Evolutionary conservation across 148 eudicot species (phyloP).

Genomic region (Arbutus unedo): DNA sequence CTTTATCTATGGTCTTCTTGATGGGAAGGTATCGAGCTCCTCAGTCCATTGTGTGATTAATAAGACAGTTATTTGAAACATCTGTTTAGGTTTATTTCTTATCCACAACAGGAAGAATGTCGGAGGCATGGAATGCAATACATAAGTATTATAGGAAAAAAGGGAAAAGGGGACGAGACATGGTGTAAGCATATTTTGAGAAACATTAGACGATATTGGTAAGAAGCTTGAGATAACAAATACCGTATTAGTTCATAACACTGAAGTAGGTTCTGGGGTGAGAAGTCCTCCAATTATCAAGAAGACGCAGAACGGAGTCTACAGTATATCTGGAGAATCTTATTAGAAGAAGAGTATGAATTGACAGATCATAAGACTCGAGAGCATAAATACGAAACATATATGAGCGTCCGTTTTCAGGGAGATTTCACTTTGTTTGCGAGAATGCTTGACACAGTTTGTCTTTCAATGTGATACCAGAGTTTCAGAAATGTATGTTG

Average conservation of each 20-base stretch:
- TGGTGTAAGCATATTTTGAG: background rate
- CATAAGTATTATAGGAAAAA: background rate
- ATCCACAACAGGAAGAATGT: background rate
- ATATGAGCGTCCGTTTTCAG: background rate
- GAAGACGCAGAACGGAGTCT: background rate
- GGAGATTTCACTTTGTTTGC: background rate
- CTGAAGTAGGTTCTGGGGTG: too few species aligned
- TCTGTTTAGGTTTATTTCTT: background rate
- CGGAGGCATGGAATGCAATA: background rate
- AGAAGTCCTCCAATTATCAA: too few species aligned
- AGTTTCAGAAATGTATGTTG: background rate
- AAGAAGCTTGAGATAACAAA: background rate
- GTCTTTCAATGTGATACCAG: background rate
- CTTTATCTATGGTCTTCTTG: slow-evolving; percentile 80
- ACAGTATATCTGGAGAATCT: background rate
- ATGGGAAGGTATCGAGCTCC: slow-evolving; percentile 55
- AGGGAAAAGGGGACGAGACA: background rate
- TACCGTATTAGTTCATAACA: background rate
- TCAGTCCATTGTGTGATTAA: background rate
- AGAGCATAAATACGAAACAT: background rate
- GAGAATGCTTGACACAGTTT: background rate
- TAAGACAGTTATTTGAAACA: too few species aligned
- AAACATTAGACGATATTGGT: background rate
- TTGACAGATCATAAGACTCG: background rate
- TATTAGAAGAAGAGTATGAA: background rate